Evolutionary conservation across 2,329 filamentous ascomycete genomes (phyloP).

Genomic region (Cadophora gregata): DNA sequence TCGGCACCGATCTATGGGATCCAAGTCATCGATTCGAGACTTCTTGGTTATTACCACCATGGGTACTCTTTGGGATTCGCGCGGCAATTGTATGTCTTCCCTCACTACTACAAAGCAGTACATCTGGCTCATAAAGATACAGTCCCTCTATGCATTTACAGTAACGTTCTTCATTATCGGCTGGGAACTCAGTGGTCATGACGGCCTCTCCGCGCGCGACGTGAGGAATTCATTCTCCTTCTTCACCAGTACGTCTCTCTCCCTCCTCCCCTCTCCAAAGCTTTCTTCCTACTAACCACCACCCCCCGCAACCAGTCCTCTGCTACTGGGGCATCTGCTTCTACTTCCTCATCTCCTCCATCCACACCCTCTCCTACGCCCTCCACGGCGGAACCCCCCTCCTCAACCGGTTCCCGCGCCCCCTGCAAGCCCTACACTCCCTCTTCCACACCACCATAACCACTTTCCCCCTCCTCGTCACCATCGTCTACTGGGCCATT

Average conservation of each 20-base stretch:
- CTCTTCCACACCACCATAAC: constrained; percentile 68
- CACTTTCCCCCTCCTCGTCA: constrained; percentile 71
- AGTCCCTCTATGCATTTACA: constrained; percentile 71
- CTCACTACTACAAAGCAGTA: constrained; percentile 21
- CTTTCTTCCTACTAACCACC: neutral
- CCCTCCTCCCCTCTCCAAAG: neutral
- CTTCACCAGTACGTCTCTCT: constrained; percentile 66
- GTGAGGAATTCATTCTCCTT: constrained; percentile 72
- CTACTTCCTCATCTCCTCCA: constrained; percentile 72
- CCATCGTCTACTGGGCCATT: constrained; percentile 72
- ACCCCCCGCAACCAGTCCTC: constrained; percentile 33
- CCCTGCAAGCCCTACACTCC: constrained; percentile 68
- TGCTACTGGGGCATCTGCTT: constrained; percentile 85
- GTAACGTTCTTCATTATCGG: constrained; percentile 73
- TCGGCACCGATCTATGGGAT: constrained; percentile 43
- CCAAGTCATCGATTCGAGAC: constrained; percentile 72
- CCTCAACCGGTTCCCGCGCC: constrained; percentile 63
- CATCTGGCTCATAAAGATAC: constrained; percentile 23
- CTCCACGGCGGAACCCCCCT: constrained; percentile 59
- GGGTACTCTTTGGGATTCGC: constrained; percentile 63
- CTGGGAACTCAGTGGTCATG: constrained; percentile 63
- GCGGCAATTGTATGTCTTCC: constrained; percentile 56
- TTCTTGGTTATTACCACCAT: constrained; percentile 79
- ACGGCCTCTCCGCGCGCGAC: constrained; percentile 31
- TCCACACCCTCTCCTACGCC: constrained; percentile 74